phyloP scores from a whole-genome alignment of 2,329 filamentous ascomycete genomes.

The Coniochaeta sp. region DNA sequence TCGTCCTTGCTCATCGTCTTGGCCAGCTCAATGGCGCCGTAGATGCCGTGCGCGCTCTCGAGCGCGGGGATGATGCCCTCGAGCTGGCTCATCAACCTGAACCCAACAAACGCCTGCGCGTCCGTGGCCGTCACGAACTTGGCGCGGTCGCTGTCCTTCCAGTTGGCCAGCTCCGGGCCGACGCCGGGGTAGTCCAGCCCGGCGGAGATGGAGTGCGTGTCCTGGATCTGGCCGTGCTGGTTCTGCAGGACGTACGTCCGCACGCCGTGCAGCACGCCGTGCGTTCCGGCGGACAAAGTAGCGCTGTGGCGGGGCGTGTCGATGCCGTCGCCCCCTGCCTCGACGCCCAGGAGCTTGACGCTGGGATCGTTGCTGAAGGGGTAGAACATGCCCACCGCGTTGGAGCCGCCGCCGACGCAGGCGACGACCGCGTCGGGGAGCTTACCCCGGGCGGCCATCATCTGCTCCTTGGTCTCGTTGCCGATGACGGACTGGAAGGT shows the following conservation, averaged over 20 bases:
- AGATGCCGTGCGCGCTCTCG: conserved; percentile 90
- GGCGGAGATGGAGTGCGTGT: conserved; percentile 94
- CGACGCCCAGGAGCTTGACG: conserved; percentile 87
- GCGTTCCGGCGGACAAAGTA: conserved; percentile 76
- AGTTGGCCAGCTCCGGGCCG: conserved; percentile 81
- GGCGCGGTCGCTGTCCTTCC: conserved; percentile 87
- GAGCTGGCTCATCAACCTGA: conserved; percentile 74
- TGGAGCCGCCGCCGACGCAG: conserved; percentile 91
- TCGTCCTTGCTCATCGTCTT: conserved; percentile 86
- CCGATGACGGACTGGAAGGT: conserved; percentile 98
- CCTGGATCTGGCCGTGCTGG: conserved; percentile 82
- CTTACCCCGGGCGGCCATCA: conserved; percentile 76
- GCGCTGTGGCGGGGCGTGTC: conserved; percentile 82
- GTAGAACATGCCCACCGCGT: conserved; percentile 97
- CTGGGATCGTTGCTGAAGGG: conserved; percentile 80
- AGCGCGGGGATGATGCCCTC: conserved; percentile 97
- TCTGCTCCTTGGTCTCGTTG: conserved; percentile 87
- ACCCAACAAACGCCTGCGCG: conserved; percentile 80
- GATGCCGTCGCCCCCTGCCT: conserved; percentile 89
- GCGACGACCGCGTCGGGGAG: conserved; percentile 94
- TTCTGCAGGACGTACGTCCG: conserved; percentile 94
- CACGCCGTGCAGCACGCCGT: conserved; percentile 92
- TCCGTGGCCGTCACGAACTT: conserved; percentile 90
- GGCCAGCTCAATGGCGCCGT: conserved; percentile 78
- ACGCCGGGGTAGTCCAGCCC: conserved; percentile 97